Base-by-base conservation (phyloP, 164 flowering plant species). In the Chimonanthus salicifolius region DNA sequence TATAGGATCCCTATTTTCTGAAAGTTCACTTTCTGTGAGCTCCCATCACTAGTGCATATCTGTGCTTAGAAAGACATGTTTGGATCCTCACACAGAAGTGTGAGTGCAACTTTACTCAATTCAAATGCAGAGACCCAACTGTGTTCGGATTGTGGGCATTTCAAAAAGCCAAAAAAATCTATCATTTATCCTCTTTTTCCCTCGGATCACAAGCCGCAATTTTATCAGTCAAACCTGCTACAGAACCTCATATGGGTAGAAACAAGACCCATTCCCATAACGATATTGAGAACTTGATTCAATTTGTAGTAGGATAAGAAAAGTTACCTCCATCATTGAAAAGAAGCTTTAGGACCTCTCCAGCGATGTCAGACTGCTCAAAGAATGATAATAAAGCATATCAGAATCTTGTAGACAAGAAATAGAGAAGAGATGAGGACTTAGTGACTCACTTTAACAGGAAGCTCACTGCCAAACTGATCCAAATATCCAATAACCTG, bases 401-500 rank as follows among this genome's bases (percentile, higher is more conserved):
- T 69, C 62, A 69, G 76, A 46, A 62, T 47, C 3, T 33, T 13
- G 9, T 18, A 1, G 8, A 18, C 43, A 33, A 62, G 21, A 60
- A 18, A 70, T 64, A 43, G 44, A 3, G 68, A 47, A 6, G 16
- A 46, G 18, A 16, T 7, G 44, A 45, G 49, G 44, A 58, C 18
- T 18, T 10, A 64, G 48, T 4, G 54, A 47, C 81, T 76, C 70
- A 95, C 99, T 90, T 77, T 91, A 64, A 95, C 86, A 74, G 96
- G 96, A 76, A 89, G 85, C 75, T 90, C 83, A 73, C 82, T 84
- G 71, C 94, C 97, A 79, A 91, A 90, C 80, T 88, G 99, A 81
- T 93, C 94, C 83, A 93, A n/a, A 79, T 77, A 93, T 73, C 97
- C 98, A 46, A 95, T 90, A 15, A 84, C 82, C 78, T 95, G 97